These are phyloP conservation scores for Penicillium mononematosum DNA, from an alignment of 495 filamentous ascomycete species.

Conservation along the genomic window DNA sequence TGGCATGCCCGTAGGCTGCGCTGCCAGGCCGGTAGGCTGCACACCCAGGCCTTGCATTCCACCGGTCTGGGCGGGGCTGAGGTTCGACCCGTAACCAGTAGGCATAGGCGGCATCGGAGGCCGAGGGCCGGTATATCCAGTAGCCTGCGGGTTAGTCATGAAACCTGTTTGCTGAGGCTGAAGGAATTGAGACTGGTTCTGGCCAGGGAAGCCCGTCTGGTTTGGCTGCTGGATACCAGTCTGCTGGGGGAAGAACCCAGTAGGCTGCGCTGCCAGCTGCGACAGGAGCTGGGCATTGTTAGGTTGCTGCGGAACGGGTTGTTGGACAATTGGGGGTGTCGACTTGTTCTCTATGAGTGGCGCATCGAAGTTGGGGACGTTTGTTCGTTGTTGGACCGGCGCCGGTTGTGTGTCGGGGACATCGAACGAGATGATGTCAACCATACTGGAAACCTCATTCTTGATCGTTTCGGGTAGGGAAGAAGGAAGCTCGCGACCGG, in stretches of 20 bases:
- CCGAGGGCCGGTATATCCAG: constrained; percentile 69
- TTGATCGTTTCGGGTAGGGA: constrained; percentile 77
- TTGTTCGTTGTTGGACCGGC: constrained; percentile 51
- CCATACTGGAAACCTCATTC: constrained; percentile 99
- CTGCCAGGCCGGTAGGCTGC: constrained; percentile 61
- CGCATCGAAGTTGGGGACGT: constrained; percentile 76
- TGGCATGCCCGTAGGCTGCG: constrained; percentile 93
- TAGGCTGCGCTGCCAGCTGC: constrained; percentile 72
- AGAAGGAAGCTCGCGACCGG: constrained; percentile 75
- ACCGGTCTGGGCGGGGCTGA: constrained; percentile 65
- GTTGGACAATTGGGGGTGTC: constrained; percentile 72
- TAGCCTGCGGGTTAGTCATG: constrained; percentile 55
- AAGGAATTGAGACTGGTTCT: constrained; percentile 37
- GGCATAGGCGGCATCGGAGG: constrained; percentile 97
- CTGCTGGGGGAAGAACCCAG: constrained; percentile 57
- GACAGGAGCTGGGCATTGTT: constrained; percentile 75
- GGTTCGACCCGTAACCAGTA: constrained; percentile 66
- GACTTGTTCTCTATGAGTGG: constrained; percentile 60
- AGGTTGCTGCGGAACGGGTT: constrained; percentile 76
- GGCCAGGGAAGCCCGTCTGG: constrained; percentile 47
- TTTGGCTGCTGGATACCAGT: constrained; percentile 55
- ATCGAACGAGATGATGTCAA: constrained; percentile 97
- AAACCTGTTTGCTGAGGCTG: constrained; percentile 52
- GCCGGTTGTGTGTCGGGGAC: constrained; percentile 71
- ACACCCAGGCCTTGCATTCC: constrained; percentile 39